phyloP scores from a whole-genome alignment of 192 early-diverging fungal species.

The Linnemannia zychae region DNA sequence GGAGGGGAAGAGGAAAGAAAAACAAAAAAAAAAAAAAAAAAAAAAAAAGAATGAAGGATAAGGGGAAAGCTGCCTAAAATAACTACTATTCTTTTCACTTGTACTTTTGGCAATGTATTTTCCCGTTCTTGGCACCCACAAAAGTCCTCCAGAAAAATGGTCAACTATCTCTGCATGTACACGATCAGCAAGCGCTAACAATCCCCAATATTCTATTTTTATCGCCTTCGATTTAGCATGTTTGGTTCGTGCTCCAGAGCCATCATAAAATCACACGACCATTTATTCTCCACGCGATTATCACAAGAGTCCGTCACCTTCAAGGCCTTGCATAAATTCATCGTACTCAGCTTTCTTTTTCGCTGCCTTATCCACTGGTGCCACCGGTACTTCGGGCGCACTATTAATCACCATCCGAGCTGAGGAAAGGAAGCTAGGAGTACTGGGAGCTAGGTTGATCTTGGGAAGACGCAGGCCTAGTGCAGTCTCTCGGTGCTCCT shows the following conservation, averaged over 20 bases:
- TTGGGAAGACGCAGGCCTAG: constrained; percentile 37
- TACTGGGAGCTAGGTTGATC: constrained; percentile 40
- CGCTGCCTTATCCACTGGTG: constrained; percentile 23
- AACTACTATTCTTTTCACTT: too few relatives aligned
- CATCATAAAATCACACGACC: too few relatives aligned
- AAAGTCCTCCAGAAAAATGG: too few relatives aligned
- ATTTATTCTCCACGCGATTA: too few relatives aligned
- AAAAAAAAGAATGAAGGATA: neutral
- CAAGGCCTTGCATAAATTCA: constrained; percentile 43
- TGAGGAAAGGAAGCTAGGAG: constrained; percentile 19
- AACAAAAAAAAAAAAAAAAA: neutral
- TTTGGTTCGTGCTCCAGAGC: too few relatives aligned
- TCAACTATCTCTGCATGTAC: too few relatives aligned
- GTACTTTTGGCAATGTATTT: too few relatives aligned
- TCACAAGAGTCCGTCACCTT: constrained; percentile 47
- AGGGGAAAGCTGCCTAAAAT: too few relatives aligned
- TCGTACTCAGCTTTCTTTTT: constrained; percentile 56
- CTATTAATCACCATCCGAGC: constrained; percentile 43
- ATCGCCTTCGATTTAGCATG: too few relatives aligned
- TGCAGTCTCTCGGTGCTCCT: constrained; percentile 30
- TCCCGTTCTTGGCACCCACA: too few relatives aligned
- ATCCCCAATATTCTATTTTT: too few relatives aligned
- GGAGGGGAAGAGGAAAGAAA: neutral
- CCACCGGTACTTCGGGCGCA: constrained; percentile 40
- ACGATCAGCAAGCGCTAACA: too few relatives aligned